These are phyloP conservation scores for Suhomyces terraborum DNA, from an alignment of 1,139 yeast genomes.

Conservation along the genomic window DNA sequence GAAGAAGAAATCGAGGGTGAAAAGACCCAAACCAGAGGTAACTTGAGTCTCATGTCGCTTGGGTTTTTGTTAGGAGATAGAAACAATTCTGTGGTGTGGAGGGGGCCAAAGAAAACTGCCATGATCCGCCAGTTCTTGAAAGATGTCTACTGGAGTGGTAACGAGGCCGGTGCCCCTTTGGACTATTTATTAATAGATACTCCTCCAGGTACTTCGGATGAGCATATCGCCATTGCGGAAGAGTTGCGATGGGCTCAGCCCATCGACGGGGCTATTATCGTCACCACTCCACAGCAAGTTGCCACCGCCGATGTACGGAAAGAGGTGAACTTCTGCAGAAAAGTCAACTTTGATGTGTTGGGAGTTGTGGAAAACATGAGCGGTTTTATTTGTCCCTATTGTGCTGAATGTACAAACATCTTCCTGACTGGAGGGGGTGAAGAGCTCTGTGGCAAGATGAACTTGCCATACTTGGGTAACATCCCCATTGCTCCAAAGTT, in stretches of 20 bases:
- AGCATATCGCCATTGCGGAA: slow-evolving; percentile 95
- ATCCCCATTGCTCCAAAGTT: slow-evolving; percentile 93
- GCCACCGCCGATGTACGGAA: slow-evolving; percentile 58
- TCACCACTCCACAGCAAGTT: slow-evolving; percentile 54
- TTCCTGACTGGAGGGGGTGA: slow-evolving; percentile 95
- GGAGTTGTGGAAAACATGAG: slow-evolving; percentile 53
- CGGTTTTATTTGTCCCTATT: slow-evolving; percentile 64
- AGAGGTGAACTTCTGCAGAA: slow-evolving; percentile 49
- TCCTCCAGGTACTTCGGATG: slow-evolving; percentile 99
- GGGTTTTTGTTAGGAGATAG: slow-evolving; percentile 84
- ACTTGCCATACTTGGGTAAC: slow-evolving; percentile 73
- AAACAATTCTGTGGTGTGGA: slow-evolving; percentile 93
- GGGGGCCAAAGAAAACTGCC: slow-evolving; percentile 98
- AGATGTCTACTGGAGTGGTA: slow-evolving; percentile 82
- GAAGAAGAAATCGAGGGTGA: too few species aligned
- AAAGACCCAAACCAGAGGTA: slow-evolving; percentile 33
- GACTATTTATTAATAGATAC: slow-evolving; percentile 92
- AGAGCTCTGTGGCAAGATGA: slow-evolving; percentile 59
- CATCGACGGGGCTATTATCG: slow-evolving; percentile 50
- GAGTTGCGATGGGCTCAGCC: slow-evolving; percentile 63
- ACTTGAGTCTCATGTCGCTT: slow-evolving; percentile 73
- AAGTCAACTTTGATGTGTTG: slow-evolving; percentile 45
- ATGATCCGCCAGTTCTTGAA: slow-evolving; percentile 92
- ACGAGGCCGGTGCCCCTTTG: slow-evolving; percentile 48
- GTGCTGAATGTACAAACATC: slow-evolving; percentile 88